phyloP scores from a whole-genome alignment of 78 protist genomes.

The Corallochytrium limacisporum region DNA sequence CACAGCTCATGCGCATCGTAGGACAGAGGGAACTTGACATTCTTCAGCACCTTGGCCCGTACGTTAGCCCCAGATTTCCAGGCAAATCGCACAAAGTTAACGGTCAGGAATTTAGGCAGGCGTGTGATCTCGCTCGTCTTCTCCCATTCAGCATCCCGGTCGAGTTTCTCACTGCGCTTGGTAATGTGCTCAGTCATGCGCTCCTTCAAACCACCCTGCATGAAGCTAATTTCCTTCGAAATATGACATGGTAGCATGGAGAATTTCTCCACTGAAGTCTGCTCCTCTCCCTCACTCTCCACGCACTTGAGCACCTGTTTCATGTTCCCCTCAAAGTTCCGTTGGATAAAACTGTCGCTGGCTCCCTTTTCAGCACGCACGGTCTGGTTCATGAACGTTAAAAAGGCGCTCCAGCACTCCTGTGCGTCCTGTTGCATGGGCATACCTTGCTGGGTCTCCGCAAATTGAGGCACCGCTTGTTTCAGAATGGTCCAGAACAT shows the following conservation, averaged over 20 bases:
- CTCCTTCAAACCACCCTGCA: slow-evolving; percentile 10
- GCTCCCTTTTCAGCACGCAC: background rate
- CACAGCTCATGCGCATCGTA: slow-evolving; percentile 56
- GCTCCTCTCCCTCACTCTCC: too few relatives aligned
- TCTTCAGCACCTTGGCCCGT: slow-evolving; percentile 56
- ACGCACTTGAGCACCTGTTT: background rate
- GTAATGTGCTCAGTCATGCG: slow-evolving; percentile 32
- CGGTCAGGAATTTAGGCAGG: slow-evolving; percentile 60
- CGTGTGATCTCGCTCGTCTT: slow-evolving; percentile 22
- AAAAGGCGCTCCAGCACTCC: slow-evolving; percentile 16
- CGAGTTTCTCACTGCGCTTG: slow-evolving; percentile 34
- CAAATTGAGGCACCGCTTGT: slow-evolving; percentile 49
- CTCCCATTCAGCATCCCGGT: slow-evolving; percentile 32
- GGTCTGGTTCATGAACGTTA: background rate
- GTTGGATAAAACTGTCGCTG: background rate
- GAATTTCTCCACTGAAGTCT: background rate
- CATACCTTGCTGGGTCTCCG: slow-evolving; percentile 38
- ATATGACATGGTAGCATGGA: slow-evolving; percentile 36
- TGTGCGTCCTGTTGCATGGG: slow-evolving; percentile 42
- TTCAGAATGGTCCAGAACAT: background rate
- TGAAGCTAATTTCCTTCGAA: slow-evolving; percentile 15
- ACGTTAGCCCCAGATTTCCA: slow-evolving; percentile 41
- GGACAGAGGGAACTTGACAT: slow-evolving; percentile 46
- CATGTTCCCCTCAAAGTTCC: background rate
- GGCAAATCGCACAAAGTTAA: slow-evolving; percentile 67